A percentile compares a stretch with the other conserved stretches of the same genome.
Conservation (phyloP, 306 rosid genomes). For the Rosa rugosa region DNA sequence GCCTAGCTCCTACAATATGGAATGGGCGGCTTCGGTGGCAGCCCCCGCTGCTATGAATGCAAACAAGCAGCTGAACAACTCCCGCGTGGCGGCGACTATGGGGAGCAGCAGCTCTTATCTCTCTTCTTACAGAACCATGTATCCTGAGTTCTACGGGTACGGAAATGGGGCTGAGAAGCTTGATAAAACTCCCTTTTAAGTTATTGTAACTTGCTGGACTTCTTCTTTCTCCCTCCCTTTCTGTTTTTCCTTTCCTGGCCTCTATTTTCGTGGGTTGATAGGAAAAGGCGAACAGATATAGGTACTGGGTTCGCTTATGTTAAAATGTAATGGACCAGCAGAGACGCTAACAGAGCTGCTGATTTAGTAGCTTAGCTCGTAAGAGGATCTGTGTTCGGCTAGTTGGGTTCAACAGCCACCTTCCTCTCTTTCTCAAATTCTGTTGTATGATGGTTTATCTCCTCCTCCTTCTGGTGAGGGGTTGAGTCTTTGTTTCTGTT, state of each 20-base stretch:
- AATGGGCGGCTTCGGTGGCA: neutral
- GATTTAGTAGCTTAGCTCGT: too few relatives aligned
- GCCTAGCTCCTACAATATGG: too few relatives aligned
- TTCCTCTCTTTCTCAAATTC: too few relatives aligned
- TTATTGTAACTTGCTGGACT: neutral
- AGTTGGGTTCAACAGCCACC: too few relatives aligned
- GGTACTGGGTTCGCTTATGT: constrained; percentile 7
- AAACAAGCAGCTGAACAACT: neutral
- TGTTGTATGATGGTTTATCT: too few relatives aligned
- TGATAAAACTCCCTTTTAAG: constrained; percentile 8
- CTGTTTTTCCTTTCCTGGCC: neutral
- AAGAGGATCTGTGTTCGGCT: too few relatives aligned
- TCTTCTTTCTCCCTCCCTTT: neutral
- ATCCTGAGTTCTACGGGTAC: neutral
- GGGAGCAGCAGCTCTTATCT: neutral
- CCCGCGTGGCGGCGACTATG: neutral
- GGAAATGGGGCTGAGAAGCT: constrained; percentile 22
- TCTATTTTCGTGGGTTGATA: constrained; percentile 15
- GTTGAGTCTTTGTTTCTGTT: too few relatives aligned
- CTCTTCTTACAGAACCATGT: neutral
- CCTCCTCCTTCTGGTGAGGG: too few relatives aligned
- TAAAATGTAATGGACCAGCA: neutral
- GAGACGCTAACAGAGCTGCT: too few relatives aligned
- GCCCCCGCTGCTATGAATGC: neutral
- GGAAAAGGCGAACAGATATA: constrained; percentile 8